These are phyloP conservation scores for Vanrija sp. DNA, from an alignment of 1,284 basidiomycete genomes.

Conservation along the genomic window DNA sequence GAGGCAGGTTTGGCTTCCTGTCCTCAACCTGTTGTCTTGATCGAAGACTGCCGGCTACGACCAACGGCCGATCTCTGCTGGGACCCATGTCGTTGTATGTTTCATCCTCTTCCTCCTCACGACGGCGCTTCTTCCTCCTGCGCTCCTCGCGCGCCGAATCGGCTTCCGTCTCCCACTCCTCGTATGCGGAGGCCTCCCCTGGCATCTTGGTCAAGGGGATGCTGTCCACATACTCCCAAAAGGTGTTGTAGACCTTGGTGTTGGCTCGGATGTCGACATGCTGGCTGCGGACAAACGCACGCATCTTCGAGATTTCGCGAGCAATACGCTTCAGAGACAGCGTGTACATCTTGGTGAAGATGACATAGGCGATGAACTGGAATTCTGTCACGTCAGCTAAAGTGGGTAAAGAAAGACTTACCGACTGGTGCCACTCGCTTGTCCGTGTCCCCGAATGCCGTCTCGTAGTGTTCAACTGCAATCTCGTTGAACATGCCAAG, in stretches of 20 bases:
- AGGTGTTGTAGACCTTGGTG: conserved; percentile 7
- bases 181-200: conserved; percentile 25
- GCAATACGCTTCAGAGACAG: conserved; percentile 26
- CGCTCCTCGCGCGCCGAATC: neutral
- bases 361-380: conserved; percentile 30
- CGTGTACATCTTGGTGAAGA: conserved; percentile 30
- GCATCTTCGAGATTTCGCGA: conserved; percentile 28
- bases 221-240: conserved; percentile 18
- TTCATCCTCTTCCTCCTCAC: conserved; percentile 23
- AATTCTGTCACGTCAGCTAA: conserved; percentile 27
- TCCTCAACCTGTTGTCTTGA: neutral
- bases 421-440: conserved; percentile 39
- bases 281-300: conserved; percentile 20
- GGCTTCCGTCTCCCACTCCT: conserved; percentile 14
- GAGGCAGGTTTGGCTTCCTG: neutral
- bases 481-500: conserved; percentile 34
- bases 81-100: neutral
- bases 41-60: neutral
- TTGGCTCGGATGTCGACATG: conserved; percentile 32
- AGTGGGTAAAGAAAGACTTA: conserved; percentile 13
- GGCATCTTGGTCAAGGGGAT: conserved; percentile 19
- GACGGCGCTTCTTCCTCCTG: conserved; percentile 5
- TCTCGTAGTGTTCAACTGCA: conserved; percentile 21
- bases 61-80: neutral
- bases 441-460: conserved; percentile 26